phyloP scores from a whole-genome alignment of 805 yeast genomes.

The Alloascoidea hylecoeti region DNA sequence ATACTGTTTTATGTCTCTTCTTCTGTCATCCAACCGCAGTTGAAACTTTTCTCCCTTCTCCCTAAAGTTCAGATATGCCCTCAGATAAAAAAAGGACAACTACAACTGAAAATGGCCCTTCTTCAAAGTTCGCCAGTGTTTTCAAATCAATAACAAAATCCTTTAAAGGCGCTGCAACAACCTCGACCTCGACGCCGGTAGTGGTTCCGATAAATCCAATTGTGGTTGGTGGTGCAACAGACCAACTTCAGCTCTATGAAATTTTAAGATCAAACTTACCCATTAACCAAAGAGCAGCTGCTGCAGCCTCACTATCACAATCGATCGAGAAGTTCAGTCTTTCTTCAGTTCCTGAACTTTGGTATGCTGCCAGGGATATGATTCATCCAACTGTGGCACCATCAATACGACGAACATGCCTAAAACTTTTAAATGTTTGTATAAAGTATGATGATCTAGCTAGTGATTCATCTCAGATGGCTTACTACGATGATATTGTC shows the following conservation, averaged over 20 bases:
- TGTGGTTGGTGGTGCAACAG: conserved; percentile 18
- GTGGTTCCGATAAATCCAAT: conserved; percentile 10
- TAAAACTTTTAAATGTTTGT: conserved; percentile 41
- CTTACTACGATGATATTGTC: conserved; percentile 48
- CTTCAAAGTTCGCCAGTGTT: conserved; percentile 11
- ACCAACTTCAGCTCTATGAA: conserved; percentile 16
- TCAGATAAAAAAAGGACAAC: too few species aligned
- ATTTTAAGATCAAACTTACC: conserved; percentile 9
- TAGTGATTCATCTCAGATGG: conserved; percentile 31
- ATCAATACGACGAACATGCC: conserved; percentile 29
- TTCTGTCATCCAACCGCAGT: too few species aligned
- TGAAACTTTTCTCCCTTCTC: too few species aligned
- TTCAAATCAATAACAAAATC: conserved; percentile 15
- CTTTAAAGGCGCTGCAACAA: conserved; percentile 10
- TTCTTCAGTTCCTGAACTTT: conserved; percentile 53
- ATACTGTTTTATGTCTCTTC: too few species aligned
- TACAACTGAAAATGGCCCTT: too few species aligned
- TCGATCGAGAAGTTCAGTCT: conserved; percentile 37
- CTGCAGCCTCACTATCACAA: conserved; percentile 35
- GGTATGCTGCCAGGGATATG: conserved; percentile 54
- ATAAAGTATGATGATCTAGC: conserved; percentile 34
- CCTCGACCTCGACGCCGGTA: conserved; percentile 7
- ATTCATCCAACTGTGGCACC: conserved; percentile 22
- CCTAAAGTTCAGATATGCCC: too few species aligned
- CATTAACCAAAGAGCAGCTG: conserved; percentile 21